phyloP scores from a whole-genome alignment of 169 alveolate species.

The Plasmodium inui region DNA sequence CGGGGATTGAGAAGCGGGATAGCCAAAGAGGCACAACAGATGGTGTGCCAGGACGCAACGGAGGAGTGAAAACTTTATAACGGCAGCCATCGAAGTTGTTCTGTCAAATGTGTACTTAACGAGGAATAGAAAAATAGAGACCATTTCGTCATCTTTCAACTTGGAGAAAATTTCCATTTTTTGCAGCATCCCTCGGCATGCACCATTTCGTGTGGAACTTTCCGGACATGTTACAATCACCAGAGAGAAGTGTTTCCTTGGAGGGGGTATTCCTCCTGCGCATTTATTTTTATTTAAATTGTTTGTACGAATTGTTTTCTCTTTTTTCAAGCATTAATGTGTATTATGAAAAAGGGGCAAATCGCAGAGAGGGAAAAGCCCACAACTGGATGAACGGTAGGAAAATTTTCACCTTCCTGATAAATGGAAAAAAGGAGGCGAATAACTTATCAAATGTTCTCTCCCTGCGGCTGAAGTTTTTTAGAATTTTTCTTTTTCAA shows the following conservation, averaged over 20 bases:
- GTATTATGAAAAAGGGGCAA: neutral
- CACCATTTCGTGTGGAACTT: neutral
- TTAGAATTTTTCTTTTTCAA: conserved; percentile 18
- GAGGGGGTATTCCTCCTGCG: neutral
- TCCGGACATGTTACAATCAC: neutral
- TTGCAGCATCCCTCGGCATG: neutral
- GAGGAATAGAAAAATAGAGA: neutral
- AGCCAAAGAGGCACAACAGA: neutral
- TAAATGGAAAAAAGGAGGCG: neutral
- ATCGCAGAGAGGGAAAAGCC: too few relatives aligned
- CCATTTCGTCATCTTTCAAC: neutral
- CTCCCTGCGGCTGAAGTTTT: neutral
- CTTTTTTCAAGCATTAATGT: neutral
- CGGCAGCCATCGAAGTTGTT: neutral
- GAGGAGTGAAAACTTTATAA: neutral
- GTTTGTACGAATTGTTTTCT: neutral
- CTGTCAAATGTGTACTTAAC: neutral
- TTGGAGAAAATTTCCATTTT: neutral
- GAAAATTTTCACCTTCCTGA: neutral
- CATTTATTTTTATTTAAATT: neutral
- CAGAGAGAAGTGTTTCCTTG: neutral
- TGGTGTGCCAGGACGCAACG: neutral
- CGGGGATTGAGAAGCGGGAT: neutral
- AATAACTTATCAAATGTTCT: neutral
- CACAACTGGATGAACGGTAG: neutral